Conservation (phyloP, 2,329 filamentous ascomycete species). For the Botrytis fabae region DNA sequence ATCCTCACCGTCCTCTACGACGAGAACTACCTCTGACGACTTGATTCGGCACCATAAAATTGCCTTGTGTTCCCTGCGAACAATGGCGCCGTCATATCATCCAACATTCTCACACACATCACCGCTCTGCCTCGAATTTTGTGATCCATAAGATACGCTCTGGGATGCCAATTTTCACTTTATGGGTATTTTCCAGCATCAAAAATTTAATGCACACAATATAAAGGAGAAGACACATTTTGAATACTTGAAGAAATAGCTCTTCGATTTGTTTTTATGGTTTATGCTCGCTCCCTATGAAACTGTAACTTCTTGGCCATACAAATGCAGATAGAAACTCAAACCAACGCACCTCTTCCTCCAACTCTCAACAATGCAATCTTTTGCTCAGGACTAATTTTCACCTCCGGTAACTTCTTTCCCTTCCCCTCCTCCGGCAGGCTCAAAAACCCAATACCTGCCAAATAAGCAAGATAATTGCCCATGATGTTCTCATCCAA, state of each 20-base stretch:
- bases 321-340: neutral
- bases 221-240: neutral
- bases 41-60: neutral
- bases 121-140: neutral
- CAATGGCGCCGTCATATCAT: neutral
- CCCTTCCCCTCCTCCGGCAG: constrained; percentile 34
- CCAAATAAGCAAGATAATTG: constrained; percentile 38
- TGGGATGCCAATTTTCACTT: neutral
- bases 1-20: neutral
- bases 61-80: neutral
- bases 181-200: neutral
- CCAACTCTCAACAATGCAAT: constrained; percentile 32
- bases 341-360: constrained; percentile 32
- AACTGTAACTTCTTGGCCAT: neutral
- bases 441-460: constrained; percentile 37
- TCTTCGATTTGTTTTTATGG: neutral
- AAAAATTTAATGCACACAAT: neutral
- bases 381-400: constrained; percentile 30
- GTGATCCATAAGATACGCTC: neutral
- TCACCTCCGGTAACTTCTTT: constrained; percentile 31
- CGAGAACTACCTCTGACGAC: neutral
- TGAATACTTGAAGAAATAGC: neutral
- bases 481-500: constrained; percentile 39
- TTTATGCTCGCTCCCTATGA: neutral
- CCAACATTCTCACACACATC: neutral